phyloP scores from a whole-genome alignment of 345 rosid genomes.

The Rhizophora apiculata region DNA sequence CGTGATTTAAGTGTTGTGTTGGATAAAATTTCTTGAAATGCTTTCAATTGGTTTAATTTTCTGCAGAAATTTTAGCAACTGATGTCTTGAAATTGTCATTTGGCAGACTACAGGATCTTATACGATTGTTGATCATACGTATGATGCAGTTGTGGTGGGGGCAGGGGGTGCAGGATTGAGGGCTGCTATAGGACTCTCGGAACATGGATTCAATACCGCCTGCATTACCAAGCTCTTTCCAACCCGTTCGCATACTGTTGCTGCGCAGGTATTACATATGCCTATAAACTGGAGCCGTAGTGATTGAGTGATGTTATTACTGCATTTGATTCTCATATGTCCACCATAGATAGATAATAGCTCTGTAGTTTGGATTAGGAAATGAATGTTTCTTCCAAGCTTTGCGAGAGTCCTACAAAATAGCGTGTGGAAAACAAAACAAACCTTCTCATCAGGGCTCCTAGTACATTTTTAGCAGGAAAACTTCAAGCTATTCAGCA shows the following conservation, averaged over 20 bases:
- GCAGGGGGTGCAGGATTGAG: conserved; percentile 98
- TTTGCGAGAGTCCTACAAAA: too few species aligned
- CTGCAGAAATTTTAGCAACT: not conserved
- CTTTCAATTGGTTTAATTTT: not conserved
- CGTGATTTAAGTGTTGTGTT: too few species aligned
- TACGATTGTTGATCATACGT: conserved; percentile 90
- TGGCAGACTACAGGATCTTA: conserved; percentile 54
- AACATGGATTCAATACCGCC: conserved; percentile 99
- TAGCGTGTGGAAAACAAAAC: too few species aligned
- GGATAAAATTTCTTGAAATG: not conserved
- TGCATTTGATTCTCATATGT: not conserved
- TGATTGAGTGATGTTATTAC: not conserved
- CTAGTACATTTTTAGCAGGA: too few species aligned
- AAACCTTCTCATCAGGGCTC: too few species aligned
- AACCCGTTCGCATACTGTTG: conserved; percentile 95
- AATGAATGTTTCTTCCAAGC: not conserved
- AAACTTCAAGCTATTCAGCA: too few species aligned
- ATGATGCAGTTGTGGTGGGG: conserved; percentile 94
- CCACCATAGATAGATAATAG: not conserved
- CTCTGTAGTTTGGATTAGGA: not conserved
- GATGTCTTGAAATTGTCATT: conserved; percentile 8
- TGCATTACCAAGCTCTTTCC: conserved; percentile 98
- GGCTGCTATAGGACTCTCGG: conserved; percentile 96
- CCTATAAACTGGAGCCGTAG: not conserved
- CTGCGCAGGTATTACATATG: conserved; percentile 68